Evolutionary conservation across 1,284 basidiomycete species (phyloP).

Genomic region (Ganoderma multipileum): DNA sequence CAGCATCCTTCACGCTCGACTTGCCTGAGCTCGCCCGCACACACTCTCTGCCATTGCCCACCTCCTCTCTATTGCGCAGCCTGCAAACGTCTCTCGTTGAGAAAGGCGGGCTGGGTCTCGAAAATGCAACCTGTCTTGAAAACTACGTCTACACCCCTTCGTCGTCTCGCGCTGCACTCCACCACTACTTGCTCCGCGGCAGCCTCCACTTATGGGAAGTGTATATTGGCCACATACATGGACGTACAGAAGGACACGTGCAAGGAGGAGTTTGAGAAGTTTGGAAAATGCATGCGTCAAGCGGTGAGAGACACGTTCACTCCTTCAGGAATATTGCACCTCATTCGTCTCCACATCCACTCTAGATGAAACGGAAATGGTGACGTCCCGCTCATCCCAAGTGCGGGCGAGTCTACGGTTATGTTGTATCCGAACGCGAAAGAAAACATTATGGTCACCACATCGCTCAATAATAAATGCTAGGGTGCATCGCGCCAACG

Average conservation of each 20-base stretch:
- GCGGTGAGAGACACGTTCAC: constrained; percentile 50
- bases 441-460: constrained; percentile 10
- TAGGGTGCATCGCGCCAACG: constrained; percentile 32
- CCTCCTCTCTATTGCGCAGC: not conserved
- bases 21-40: not conserved
- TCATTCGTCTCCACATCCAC: constrained; percentile 13
- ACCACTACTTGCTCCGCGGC: constrained; percentile 74
- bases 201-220: constrained; percentile 80
- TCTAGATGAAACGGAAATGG: constrained; percentile 73
- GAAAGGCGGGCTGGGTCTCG: not conserved
- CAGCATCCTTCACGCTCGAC: too few relatives aligned
- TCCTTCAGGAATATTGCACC: not conserved
- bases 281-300: constrained; percentile 75
- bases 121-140: constrained; percentile 14
- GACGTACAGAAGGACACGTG: constrained; percentile 82
- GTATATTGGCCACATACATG: constrained; percentile 76
- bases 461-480: constrained; percentile 10
- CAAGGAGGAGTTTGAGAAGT: constrained; percentile 78
- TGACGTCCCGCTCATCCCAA: constrained; percentile 38
- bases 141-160: constrained; percentile 52
- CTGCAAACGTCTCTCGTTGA: not conserved
- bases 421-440: not conserved
- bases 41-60: not conserved
- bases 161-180: constrained; percentile 68
- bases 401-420: constrained; percentile 11